Conservation (phyloP, 2,329 filamentous ascomycete species). For the Cryoendolithus antarcticus region DNA sequence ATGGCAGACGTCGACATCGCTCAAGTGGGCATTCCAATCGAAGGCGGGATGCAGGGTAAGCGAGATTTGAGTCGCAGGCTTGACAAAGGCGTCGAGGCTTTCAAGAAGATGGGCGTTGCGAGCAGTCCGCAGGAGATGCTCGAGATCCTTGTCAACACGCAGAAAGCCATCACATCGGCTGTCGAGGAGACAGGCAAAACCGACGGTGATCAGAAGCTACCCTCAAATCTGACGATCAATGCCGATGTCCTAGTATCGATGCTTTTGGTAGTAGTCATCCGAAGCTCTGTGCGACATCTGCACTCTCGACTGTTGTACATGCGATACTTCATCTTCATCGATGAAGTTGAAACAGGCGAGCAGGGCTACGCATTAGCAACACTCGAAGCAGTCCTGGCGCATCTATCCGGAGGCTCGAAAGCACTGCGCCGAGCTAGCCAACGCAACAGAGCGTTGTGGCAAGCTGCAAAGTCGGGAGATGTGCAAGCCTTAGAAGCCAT, state of each 20-base stretch:
- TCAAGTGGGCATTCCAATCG: constrained; percentile 79
- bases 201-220: constrained; percentile 18
- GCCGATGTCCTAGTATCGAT: constrained; percentile 89
- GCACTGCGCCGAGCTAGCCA: constrained; percentile 73
- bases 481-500: constrained; percentile 63
- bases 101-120: constrained; percentile 69
- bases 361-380: constrained; percentile 94
- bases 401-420: constrained; percentile 70
- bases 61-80: constrained; percentile 68
- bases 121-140: constrained; percentile 84
- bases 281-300: constrained; percentile 74
- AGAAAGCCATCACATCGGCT: constrained; percentile 63
- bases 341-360: constrained; percentile 92
- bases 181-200: constrained; percentile 24
- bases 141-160: constrained; percentile 62
- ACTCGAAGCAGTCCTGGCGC: constrained; percentile 84
- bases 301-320: constrained; percentile 89
- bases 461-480: constrained; percentile 68
- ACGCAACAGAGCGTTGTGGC: constrained; percentile 78
- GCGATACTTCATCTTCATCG: constrained; percentile 93
- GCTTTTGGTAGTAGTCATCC: constrained; percentile 81
- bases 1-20: constrained; percentile 93
- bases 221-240: constrained; percentile 53
- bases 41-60: constrained; percentile 66
- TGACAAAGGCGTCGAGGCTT: constrained; percentile 69